Base-by-base conservation (phyloP, 768 basidiomycete species). In the Sarcodon aspratus region DNA sequence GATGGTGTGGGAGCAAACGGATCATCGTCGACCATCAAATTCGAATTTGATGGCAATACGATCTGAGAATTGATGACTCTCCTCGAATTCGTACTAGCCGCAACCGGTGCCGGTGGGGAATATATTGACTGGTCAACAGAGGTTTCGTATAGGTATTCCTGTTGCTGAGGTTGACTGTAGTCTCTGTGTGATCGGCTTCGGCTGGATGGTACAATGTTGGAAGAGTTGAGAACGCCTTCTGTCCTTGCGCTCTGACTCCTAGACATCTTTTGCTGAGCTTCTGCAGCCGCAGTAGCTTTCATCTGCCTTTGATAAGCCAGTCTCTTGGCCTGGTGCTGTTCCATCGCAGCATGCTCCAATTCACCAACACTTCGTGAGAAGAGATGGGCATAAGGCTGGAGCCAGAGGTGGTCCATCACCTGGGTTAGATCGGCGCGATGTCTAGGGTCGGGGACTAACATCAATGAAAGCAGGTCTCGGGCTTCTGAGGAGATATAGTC, bases 381-480 rank as follows among this genome's bases (percentile, higher is more conserved):
- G 3, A 78, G 59, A 11, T 68, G 61, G 2, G 70, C 67, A 55
- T 87, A 85, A 3, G 79, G 72, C 1, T 69, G 66, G 18, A 98
- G 71, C 95, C 95, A 99, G 3, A 79, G 74, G 61, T 98, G 96
- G 10, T 65, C 69, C 90, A 95, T 96, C 55, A 99, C 82, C 1
- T 72, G 67, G 9, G 73, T 68, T 36, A 97, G 72, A 51, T 80
- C 80, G 42, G 87, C 86, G 40, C 95, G 82, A 32, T 76, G 75
- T 13, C 73, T 69, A 6, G 94, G 94, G 56, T 96, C 90, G 7
- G 94, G 90, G 3, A 97, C 93, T 50, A 98, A 85, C 94, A 98
- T 98, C 63, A 82, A 78, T 48, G 79, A 73, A 7, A 98, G 73
- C 15, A 98, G 74, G 59, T 92, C 81, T 45, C 90, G 75, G 33